Evolutionary conservation across 148 eudicot genomes (phyloP).

Genomic region (Agrostemma githago): DNA sequence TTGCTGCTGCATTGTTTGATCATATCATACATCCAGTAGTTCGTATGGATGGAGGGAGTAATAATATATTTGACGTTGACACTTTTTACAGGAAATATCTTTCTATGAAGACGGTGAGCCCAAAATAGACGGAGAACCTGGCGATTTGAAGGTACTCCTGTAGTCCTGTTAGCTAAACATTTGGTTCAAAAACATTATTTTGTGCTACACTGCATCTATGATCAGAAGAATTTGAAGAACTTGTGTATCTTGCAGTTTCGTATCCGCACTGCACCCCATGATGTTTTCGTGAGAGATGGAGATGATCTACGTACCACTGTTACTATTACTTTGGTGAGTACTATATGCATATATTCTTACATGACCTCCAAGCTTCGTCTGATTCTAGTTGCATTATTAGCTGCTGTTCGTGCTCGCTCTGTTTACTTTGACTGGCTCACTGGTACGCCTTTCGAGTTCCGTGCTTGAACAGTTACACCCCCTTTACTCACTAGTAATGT

Average conservation of each 20-base stretch:
- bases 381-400: not conserved
- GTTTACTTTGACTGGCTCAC: constrained; percentile 7
- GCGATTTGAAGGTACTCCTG: constrained; percentile 71
- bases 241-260: constrained; percentile 54
- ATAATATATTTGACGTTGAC: not conserved
- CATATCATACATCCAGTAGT: not conserved
- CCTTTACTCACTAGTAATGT: not conserved
- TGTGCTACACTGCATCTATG: no score
- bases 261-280: constrained; percentile 88
- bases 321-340: constrained; percentile 75
- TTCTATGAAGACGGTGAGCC: constrained; percentile 97
- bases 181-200: not conserved
- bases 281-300: constrained; percentile 75
- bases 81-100: constrained; percentile 58
- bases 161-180: not conserved
- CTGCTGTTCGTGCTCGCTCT: not conserved
- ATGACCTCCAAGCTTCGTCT: not conserved
- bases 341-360: not conserved
- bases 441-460: not conserved
- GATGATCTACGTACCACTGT: constrained; percentile 76
- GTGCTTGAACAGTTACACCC: not conserved
- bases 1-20: not conserved
- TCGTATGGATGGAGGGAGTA: not conserved
- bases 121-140: constrained; percentile 86
- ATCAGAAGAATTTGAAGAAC: not conserved